Percentiles rank a stretch among this genome's conserved stretches.
phyloP scores from a whole-genome alignment of 1,284 basidiomycete genomes.

The Somion occarium region DNA sequence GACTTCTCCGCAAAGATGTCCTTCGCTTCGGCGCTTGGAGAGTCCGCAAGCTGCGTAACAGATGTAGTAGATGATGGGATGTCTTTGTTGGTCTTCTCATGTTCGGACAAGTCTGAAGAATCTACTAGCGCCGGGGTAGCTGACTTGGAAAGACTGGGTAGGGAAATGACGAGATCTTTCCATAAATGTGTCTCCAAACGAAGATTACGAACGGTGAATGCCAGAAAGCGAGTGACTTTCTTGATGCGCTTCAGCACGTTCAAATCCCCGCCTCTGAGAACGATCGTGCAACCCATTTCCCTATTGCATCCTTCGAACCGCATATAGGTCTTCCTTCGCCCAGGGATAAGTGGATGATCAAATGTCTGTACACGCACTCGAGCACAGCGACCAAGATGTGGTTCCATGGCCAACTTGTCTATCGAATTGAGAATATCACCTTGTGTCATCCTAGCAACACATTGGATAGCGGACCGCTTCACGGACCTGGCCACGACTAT shows the following conservation, averaged over 20 bases:
- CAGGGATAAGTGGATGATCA: slow-evolving; percentile 89
- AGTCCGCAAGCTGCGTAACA: slow-evolving; percentile 8
- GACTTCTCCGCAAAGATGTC: slow-evolving; percentile 14
- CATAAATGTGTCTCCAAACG: slow-evolving; percentile 94
- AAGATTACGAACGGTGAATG: slow-evolving; percentile 87
- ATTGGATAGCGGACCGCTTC: slow-evolving; percentile 83
- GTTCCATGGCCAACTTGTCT: slow-evolving; percentile 89
- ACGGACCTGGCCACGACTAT: slow-evolving; percentile 91
- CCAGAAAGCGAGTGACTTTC: slow-evolving; percentile 87
- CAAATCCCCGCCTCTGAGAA: slow-evolving; percentile 86
- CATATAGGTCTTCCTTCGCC: slow-evolving; percentile 92
- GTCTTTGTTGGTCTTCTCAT: background rate
- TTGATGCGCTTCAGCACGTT: slow-evolving; percentile 83
- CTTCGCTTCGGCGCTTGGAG: background rate
- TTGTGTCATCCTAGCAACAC: slow-evolving; percentile 91
- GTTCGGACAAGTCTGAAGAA: background rate
- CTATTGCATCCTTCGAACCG: slow-evolving; percentile 93
- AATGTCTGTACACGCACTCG: slow-evolving; percentile 90
- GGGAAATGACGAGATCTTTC: slow-evolving; percentile 87
- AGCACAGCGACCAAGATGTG: slow-evolving; percentile 87
- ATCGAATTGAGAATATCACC: slow-evolving; percentile 94
- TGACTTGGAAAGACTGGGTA: slow-evolving; percentile 62
- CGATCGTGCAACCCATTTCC: slow-evolving; percentile 92
- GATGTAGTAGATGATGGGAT: slow-evolving; percentile 9
- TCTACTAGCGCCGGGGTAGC: slow-evolving; percentile 47